phyloP scores from a whole-genome alignment of 345 rosid genomes.

The Lumnitzera littorea region DNA sequence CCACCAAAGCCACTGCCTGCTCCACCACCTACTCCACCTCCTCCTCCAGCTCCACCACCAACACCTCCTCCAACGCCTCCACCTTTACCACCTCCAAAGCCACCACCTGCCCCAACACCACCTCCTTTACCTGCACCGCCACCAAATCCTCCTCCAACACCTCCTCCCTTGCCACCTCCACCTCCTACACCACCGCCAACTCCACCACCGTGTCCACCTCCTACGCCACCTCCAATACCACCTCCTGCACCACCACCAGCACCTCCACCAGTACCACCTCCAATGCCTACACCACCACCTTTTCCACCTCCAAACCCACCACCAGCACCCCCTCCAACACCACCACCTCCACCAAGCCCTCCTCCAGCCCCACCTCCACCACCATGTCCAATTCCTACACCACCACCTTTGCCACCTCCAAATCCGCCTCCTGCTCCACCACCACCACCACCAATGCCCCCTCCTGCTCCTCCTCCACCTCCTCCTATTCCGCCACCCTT shows the following conservation, averaged over 20 bases:
- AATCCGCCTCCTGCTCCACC: constrained; percentile 7
- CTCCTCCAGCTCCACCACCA: constrained; percentile 26
- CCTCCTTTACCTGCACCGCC: neutral
- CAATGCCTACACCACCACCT: neutral
- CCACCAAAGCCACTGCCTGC: neutral
- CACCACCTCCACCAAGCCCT: neutral
- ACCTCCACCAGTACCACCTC: neutral
- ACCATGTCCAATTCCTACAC: neutral
- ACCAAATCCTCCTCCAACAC: neutral
- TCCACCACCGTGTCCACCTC: constrained; percentile 17
- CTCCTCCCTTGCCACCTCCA: constrained; percentile 1
- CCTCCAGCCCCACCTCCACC: constrained; percentile 2
- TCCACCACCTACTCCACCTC: constrained; percentile 4
- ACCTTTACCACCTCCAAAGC: constrained; percentile 18
- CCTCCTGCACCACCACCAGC: constrained; percentile 15
- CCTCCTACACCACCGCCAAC: constrained; percentile 7
- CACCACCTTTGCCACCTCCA: neutral
- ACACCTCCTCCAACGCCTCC: constrained; percentile 5
- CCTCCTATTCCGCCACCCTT: constrained; percentile 4
- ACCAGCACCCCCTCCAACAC: neutral
- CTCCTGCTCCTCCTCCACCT: neutral
- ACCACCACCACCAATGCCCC: neutral
- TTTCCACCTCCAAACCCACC: constrained; percentile 10
- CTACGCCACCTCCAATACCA: constrained; percentile 15
- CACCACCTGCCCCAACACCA: constrained; percentile 15